Conservation (phyloP, 169 alveolate genomes). For the Cryptosporidium canis region DNA sequence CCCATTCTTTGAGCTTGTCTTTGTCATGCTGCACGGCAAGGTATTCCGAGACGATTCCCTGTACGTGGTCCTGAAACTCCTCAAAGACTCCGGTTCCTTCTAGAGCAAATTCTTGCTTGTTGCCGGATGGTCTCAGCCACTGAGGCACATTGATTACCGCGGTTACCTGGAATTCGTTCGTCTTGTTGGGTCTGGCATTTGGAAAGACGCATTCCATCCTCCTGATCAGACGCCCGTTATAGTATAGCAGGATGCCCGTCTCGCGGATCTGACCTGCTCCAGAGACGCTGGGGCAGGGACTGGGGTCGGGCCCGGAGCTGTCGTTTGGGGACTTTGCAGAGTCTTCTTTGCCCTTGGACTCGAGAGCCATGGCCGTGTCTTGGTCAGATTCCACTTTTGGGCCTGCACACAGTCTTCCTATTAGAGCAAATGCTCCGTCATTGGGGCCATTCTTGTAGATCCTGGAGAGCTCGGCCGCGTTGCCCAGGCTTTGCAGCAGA, state of each 20-base stretch:
- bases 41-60: conserved; percentile 79
- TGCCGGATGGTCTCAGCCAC: conserved; percentile 89
- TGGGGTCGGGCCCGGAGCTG: neutral
- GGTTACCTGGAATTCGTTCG: conserved; percentile 82
- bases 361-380: neutral
- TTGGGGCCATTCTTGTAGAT: conserved; percentile 7
- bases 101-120: conserved; percentile 88
- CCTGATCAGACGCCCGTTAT: conserved; percentile 84
- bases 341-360: neutral
- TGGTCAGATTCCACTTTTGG: neutral
- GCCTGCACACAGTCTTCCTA: neutral
- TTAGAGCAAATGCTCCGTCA: conserved; percentile 60
- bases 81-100: conserved; percentile 86
- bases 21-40: conserved; percentile 78
- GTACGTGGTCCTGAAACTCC: conserved; percentile 82
- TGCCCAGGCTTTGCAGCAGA: neutral
- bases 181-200: conserved; percentile 63
- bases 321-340: neutral
- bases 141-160: conserved; percentile 88
- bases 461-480: conserved; percentile 9
- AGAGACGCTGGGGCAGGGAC: neutral
- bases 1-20: conserved; percentile 80
- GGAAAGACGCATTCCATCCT: conserved; percentile 89
- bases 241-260: conserved; percentile 88
- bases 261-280: conserved; percentile 82